Conservation (phyloP, 306 rosid species). For the Cicer arietinum region DNA sequence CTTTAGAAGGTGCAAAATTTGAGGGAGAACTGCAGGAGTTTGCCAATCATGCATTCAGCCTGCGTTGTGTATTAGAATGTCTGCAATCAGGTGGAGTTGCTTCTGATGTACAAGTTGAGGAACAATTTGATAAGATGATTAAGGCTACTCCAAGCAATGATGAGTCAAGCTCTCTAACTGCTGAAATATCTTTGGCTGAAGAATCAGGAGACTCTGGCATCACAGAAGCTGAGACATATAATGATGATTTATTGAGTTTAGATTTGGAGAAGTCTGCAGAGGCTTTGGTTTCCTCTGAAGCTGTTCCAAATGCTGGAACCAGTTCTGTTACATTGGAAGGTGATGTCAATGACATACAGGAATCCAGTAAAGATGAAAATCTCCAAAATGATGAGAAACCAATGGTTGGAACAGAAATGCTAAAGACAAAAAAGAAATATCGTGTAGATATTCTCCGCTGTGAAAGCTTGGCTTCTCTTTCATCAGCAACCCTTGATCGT, state of each 20-base stretch:
- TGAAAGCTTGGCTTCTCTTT: conserved; percentile 97
- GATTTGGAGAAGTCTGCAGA: conserved; percentile 44
- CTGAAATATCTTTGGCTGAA: conserved; percentile 55
- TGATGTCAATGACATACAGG: conserved; percentile 46
- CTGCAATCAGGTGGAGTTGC: conserved; percentile 85
- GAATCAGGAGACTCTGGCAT: conserved; percentile 45
- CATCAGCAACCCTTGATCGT: conserved; percentile 87
- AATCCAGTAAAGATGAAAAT: conserved; percentile 49
- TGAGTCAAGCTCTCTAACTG: conserved; percentile 53
- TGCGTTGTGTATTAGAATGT: conserved; percentile 92
- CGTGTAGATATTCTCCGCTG: conserved; percentile 94
- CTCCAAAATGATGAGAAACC: conserved; percentile 52
- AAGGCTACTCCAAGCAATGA: conserved; percentile 52
- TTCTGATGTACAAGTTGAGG: conserved; percentile 57
- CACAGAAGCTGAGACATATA: conserved; percentile 47
- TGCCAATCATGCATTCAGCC: conserved; percentile 98
- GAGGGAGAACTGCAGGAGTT: conserved; percentile 99
- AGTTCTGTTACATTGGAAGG: conserved; percentile 51
- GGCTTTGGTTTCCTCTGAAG: conserved; percentile 58
- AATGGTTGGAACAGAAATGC: conserved; percentile 58
- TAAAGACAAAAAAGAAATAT: conserved; percentile 70
- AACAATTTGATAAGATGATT: conserved; percentile 54
- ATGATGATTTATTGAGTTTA: conserved; percentile 49
- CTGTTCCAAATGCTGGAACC: conserved; percentile 49
- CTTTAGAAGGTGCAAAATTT: conserved; percentile 91